These are phyloP conservation scores for Apiotrichum siamense DNA, from an alignment of 1,284 basidiomycete species.

Conservation along the genomic window DNA sequence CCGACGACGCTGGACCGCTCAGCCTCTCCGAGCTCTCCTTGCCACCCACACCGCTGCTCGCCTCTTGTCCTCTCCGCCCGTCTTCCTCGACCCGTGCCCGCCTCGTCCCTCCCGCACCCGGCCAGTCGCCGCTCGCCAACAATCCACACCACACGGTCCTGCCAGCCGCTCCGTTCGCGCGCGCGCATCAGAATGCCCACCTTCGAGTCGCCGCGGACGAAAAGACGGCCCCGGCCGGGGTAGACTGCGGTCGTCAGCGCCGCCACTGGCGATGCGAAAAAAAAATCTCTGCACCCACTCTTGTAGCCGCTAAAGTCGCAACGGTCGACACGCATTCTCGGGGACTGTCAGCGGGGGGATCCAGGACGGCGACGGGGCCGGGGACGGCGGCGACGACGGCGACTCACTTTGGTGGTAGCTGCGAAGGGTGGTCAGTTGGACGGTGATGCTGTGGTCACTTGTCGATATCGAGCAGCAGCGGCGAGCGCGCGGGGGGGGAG, in stretches of 20 bases:
- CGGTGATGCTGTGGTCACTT: neutral
- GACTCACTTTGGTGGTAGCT: neutral
- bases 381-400: no score
- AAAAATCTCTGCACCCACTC: slow-evolving; percentile 8
- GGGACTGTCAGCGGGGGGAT: neutral
- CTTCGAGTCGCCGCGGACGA: slow-evolving; percentile 94
- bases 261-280: no score
- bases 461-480: neutral
- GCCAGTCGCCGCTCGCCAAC: no score
- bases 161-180: neutral
- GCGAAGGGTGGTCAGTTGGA: neutral
- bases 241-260: slow-evolving; percentile 57
- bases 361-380: neutral
- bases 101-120: no score
- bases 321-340: slow-evolving; percentile 83
- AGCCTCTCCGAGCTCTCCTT: no score
- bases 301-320: slow-evolving; percentile 93
- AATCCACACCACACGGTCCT: no score
- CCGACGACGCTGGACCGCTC: no score
- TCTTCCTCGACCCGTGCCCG: no score
- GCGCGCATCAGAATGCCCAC: slow-evolving; percentile 50
- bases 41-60: no score
- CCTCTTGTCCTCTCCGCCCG: no score
- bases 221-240: slow-evolving; percentile 90
- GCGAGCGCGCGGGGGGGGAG: neutral